phyloP scores from a whole-genome alignment of 768 basidiomycete species.

The Amylocystis lapponica region DNA sequence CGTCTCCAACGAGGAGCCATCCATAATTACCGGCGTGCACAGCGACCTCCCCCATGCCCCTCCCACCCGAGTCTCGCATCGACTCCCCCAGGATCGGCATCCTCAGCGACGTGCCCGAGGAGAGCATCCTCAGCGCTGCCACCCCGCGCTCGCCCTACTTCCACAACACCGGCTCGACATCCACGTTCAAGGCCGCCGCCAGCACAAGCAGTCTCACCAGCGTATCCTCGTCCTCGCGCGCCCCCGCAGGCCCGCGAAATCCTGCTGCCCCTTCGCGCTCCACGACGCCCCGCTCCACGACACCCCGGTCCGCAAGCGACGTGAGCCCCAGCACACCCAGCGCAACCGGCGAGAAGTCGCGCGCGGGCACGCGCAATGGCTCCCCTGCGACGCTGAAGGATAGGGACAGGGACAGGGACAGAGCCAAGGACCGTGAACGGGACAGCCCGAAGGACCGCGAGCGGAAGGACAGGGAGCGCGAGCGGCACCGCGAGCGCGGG shows the following conservation, averaged over 20 bases:
- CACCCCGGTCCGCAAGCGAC: constrained; percentile 11
- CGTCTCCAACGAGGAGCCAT: too few relatives aligned
- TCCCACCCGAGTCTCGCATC: neutral
- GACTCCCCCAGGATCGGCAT: constrained; percentile 18
- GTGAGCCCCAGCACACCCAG: constrained; percentile 1
- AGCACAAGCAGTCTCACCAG: constrained; percentile 26
- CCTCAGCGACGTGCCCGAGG: constrained; percentile 30
- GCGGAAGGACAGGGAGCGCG: constrained; percentile 6
- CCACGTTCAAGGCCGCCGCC: constrained; percentile 29
- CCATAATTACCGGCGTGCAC: too few relatives aligned
- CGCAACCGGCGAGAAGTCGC: constrained; percentile 4
- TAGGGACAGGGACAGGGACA: constrained; percentile 6
- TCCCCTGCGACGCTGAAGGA: constrained; percentile 11
- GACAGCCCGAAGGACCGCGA: constrained; percentile 10
- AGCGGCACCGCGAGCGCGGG: constrained; percentile 8
- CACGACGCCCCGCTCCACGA: constrained; percentile 1
- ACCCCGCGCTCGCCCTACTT: constrained; percentile 33
- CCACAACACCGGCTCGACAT: constrained; percentile 30
- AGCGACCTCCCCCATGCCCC: neutral
- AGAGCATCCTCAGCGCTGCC: constrained; percentile 13
- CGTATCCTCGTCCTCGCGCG: constrained; percentile 16
- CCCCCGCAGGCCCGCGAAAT: constrained; percentile 11
- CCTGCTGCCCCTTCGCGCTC: constrained; percentile 11
- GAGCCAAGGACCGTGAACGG: constrained; percentile 6
- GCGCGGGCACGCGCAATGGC: constrained; percentile 6